Evolutionary conservation across 495 filamentous ascomycete species (phyloP).

Genomic region (Pyrenula aspistea): DNA sequence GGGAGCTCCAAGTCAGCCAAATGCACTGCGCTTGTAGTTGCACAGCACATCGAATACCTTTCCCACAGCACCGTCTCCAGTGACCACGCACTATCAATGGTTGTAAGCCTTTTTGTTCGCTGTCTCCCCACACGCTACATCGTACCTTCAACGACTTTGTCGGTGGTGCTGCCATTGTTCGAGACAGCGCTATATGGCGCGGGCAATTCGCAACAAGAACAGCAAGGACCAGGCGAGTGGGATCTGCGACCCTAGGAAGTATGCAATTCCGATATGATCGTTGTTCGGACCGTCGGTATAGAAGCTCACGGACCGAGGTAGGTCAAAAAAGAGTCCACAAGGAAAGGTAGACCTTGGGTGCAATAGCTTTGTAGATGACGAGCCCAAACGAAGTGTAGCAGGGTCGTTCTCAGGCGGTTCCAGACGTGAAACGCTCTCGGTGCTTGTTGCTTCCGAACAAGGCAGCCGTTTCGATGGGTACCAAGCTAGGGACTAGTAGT

Average conservation of each 20-base stretch:
- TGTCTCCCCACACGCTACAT: slow-evolving; percentile 5
- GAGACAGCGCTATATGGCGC: neutral
- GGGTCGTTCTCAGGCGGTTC: no score
- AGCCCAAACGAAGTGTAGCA: neutral
- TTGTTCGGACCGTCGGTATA: neutral
- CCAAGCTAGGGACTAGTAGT: neutral
- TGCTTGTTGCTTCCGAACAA: neutral
- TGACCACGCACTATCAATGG: slow-evolving; percentile 76
- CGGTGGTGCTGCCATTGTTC: slow-evolving; percentile 49
- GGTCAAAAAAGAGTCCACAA: neutral
- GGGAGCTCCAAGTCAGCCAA: slow-evolving; percentile 5
- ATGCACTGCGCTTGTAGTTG: slow-evolving; percentile 1
- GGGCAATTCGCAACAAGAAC: neutral
- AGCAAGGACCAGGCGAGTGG: neutral
- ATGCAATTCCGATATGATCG: neutral
- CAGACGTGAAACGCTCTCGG: neutral
- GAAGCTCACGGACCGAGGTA: neutral
- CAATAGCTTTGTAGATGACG: neutral
- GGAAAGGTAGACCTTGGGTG: neutral
- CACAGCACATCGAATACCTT: slow-evolving; percentile 50
- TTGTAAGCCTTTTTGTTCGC: slow-evolving; percentile 14
- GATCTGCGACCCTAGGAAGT: no score
- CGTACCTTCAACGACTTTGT: slow-evolving; percentile 65
- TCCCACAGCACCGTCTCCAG: slow-evolving; percentile 95
- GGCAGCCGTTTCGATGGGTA: neutral